Evolutionary conservation across 1,139 yeast species (phyloP).

Genomic region (Casaregolazyma lundiana): DNA sequence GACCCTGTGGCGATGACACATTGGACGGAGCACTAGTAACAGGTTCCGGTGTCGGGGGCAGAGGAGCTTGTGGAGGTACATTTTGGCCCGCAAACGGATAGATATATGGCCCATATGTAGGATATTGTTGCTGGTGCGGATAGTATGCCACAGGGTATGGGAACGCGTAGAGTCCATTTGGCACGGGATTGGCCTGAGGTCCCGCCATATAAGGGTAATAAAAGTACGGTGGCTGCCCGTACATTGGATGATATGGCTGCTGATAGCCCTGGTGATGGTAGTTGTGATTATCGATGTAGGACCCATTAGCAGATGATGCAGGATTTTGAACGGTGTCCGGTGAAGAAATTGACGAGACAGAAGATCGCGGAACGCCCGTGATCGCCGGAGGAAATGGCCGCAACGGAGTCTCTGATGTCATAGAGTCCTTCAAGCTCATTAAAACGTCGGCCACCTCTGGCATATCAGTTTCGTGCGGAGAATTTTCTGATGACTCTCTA

Average conservation of each 20-base stretch:
- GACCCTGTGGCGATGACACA: background rate
- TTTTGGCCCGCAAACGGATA: background rate
- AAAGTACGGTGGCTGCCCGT: background rate
- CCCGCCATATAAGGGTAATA: background rate
- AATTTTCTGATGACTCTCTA: background rate
- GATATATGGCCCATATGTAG: background rate
- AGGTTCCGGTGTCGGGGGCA: background rate
- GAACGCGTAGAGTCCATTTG: background rate
- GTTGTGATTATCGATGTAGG: background rate
- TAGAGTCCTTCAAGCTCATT: constrained; percentile 4
- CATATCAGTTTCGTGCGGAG: background rate
- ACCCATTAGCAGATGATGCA: background rate
- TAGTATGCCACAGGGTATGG: background rate
- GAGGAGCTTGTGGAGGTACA: background rate
- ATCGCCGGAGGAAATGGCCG: background rate
- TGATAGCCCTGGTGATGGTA: background rate
- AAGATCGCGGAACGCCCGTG: background rate
- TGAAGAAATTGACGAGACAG: background rate
- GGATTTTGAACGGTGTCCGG: background rate
- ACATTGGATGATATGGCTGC: background rate
- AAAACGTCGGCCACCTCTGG: constrained; percentile 5
- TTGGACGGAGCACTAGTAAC: background rate
- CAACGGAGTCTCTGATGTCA: background rate
- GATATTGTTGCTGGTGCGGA: background rate
- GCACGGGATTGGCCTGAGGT: background rate